Evolutionary conservation across 352 stramenopile genomes (phyloP), one percentile per base, ranked within the genome.

Genomic region (Pythium scleroteichum): DNA sequence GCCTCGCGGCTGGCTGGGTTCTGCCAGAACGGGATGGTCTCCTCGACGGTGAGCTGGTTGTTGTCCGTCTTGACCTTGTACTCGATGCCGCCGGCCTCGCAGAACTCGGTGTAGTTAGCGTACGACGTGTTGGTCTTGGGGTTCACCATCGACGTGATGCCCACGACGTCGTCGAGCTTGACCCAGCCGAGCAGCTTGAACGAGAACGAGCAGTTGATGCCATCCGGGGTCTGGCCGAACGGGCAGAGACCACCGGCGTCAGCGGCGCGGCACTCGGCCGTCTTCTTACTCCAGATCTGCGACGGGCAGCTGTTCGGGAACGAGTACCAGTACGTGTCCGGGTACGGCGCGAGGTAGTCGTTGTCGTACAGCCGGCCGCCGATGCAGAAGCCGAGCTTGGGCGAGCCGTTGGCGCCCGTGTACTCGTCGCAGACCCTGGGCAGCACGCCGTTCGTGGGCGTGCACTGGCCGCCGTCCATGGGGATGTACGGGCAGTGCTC

Each of bases 271-370:
- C 72, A 88, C 14, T 51, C 48, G 1, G 52, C 58, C 0, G 72
- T 87, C 66, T 88, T 92, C 27, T 63, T 50, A 13, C 19, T 47
- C 75, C 72, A 89, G 13, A 53, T 52, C 35, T 65, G 49, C 35
- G 69, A 61, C 8, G 75, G 78, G 39, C 81, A 94, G 23, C 64
- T 87, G 57, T 90, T 92, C 2, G 83, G 83, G 71, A 87, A 93
- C 12, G 85, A 95, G 62, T 85, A 92, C 85, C 83, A 93, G 64
- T 82, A 85, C 53, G 84, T 89, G 69, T 85, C 66, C 12, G 75
- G 79, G 72, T 95, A 94, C 39, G 82, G 85, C 10, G 85, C 85
- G 7, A 78, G 64, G 8, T 47, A 27, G 5, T 93, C 80, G 5
- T 62, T 78, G 29, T 80, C 66, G 51, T 79, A 61, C 0, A 76